Evolutionary conservation across 108 stramenopile species (phyloP).

Genomic region (Epithemia pelagica): DNA sequence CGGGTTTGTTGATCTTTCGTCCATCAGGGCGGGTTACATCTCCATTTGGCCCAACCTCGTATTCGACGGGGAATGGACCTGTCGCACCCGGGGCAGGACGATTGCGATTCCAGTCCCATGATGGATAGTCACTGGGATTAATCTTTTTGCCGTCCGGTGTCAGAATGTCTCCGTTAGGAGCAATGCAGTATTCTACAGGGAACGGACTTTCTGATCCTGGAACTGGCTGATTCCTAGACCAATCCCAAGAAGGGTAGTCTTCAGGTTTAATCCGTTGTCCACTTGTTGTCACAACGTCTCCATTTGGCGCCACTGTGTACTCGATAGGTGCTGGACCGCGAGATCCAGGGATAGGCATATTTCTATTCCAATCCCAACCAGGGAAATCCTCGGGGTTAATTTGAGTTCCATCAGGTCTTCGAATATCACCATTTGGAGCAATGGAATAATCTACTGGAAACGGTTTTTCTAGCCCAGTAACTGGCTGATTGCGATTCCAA

Average conservation of each 20-base stretch:
- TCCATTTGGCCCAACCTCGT: not conserved
- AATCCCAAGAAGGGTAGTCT: constrained; percentile 9
- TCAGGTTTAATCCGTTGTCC: not conserved
- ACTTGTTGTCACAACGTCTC: not conserved
- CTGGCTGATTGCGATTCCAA: constrained; percentile 5
- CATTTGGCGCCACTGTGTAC: not conserved
- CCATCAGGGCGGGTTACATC: not conserved
- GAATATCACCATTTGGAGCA: not conserved
- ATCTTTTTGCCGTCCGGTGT: not conserved
- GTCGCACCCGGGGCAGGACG: not conserved
- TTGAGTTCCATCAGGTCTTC: not conserved
- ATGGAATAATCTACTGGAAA: not conserved
- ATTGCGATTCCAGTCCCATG: constrained; percentile 1
- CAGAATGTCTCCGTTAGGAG: not conserved
- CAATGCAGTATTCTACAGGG: not conserved
- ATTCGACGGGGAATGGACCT: not conserved
- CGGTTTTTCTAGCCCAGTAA: not conserved
- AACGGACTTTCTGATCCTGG: constrained; percentile 1
- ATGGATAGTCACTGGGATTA: not conserved
- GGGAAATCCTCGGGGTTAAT: constrained; percentile 11
- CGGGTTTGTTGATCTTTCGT: not conserved
- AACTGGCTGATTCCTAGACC: not conserved
- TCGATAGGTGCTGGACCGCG: not conserved
- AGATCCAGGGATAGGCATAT: constrained; percentile 3
- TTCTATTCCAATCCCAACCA: constrained; percentile 30